Conservation (phyloP, 192 early-diverging fungal genomes). For the Jimgerdemannia lactiflua region DNA sequence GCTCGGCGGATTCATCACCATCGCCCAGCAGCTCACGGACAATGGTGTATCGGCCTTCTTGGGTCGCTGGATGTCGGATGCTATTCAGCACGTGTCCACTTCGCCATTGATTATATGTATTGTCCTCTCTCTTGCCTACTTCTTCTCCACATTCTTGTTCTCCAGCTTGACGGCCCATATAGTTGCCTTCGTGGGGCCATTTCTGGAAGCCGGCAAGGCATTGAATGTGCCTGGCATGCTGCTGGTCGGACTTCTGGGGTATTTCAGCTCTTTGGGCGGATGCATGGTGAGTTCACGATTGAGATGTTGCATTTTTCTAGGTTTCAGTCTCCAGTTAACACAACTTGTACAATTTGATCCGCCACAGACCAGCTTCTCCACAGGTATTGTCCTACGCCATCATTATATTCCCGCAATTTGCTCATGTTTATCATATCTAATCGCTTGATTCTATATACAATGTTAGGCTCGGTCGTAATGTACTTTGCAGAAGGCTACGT, state of each 20-base stretch:
- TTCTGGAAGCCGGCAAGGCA: constrained; percentile 67
- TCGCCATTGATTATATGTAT: constrained; percentile 23
- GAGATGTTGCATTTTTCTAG: too few species aligned
- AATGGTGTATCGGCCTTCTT: constrained; percentile 66
- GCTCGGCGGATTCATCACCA: constrained; percentile 74
- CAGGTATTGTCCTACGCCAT: constrained; percentile 2
- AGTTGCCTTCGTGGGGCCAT: constrained; percentile 64
- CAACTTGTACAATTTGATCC: too few species aligned
- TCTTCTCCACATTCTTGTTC: constrained; percentile 72
- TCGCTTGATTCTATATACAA: constrained; percentile 13
- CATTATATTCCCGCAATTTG: too few species aligned
- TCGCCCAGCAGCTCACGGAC: constrained; percentile 70
- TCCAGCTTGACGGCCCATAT: constrained; percentile 72
- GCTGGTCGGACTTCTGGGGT: constrained; percentile 52
- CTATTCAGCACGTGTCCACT: constrained; percentile 39
- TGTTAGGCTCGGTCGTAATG: constrained; percentile 52
- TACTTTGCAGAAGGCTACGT: constrained; percentile 62
- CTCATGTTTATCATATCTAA: neutral
- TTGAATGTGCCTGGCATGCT: constrained; percentile 56
- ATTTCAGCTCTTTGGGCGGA: constrained; percentile 63
- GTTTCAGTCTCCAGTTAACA: neutral
- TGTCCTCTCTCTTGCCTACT: constrained; percentile 55
- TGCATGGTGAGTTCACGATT: constrained; percentile 40
- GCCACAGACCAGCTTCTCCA: constrained; percentile 33
- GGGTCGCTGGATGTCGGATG: constrained; percentile 49